phyloP scores from a whole-genome alignment of 1,284 basidiomycete species.

The Coriolopsis trogii region DNA sequence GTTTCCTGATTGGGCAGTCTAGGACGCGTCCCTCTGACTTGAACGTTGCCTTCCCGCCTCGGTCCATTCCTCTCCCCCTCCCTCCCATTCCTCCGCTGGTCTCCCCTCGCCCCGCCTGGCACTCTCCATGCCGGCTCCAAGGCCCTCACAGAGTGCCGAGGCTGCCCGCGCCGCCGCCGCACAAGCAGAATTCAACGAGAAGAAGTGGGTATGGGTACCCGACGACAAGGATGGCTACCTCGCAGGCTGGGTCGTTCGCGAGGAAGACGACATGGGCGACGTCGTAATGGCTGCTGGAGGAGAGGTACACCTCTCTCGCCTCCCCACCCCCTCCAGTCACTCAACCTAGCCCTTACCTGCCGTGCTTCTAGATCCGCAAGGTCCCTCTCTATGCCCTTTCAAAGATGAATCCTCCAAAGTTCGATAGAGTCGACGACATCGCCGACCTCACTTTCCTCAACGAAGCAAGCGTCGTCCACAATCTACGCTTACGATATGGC shows the following conservation, averaged over 20 bases:
- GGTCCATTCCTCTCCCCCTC: background rate
- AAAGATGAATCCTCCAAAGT: slow-evolving; percentile 99
- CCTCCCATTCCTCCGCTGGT: background rate
- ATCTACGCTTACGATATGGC: slow-evolving; percentile 89
- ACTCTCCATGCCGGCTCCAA: slow-evolving; percentile 51
- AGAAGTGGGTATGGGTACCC: slow-evolving; percentile 97
- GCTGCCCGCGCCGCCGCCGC: slow-evolving; percentile 81
- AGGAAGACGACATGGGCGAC: slow-evolving; percentile 78
- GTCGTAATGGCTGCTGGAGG: slow-evolving; percentile 82
- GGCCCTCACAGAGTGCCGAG: slow-evolving; percentile 67
- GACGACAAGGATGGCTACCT: slow-evolving; percentile 90
- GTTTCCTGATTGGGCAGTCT: slow-evolving; percentile 16
- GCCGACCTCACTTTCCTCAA: slow-evolving; percentile 98
- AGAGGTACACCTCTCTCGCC: slow-evolving; percentile 52
- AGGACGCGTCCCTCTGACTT: slow-evolving; percentile 22
- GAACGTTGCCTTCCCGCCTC: background rate
- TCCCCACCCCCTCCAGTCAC: background rate
- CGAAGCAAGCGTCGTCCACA: slow-evolving; percentile 98
- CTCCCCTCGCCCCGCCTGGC: background rate
- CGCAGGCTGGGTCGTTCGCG: slow-evolving; percentile 87
- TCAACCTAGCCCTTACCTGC: background rate
- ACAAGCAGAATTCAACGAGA: slow-evolving; percentile 95
- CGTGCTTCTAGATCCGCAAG: slow-evolving; percentile 58
- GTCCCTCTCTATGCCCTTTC: slow-evolving; percentile 81
- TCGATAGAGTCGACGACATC: slow-evolving; percentile 97